phyloP scores from a whole-genome alignment of 495 filamentous ascomycete species.

The Trichoderma asperelloides region DNA sequence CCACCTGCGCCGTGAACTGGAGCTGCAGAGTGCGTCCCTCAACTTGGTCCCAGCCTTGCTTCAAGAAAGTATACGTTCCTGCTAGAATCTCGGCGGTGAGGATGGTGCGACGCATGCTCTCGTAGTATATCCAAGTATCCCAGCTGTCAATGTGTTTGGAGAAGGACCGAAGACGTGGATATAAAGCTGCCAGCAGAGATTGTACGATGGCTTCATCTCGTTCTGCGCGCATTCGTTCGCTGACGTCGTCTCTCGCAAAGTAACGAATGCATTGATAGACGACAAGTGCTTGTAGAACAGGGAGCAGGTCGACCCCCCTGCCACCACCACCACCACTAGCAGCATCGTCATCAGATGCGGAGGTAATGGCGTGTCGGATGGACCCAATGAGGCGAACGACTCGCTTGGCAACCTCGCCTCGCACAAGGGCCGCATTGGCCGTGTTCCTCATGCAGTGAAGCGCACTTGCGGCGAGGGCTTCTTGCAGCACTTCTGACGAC shows the following conservation, averaged over 20 bases:
- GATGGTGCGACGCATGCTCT: background rate
- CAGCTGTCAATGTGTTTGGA: background rate
- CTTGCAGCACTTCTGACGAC: background rate
- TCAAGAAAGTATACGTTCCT: background rate
- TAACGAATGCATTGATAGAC: background rate
- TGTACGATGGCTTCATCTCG: background rate
- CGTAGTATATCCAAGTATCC: background rate
- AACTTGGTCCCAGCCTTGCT: conserved; percentile 1
- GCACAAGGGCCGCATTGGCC: background rate
- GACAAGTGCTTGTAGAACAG: background rate
- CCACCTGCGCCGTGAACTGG: background rate
- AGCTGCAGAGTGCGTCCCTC: background rate
- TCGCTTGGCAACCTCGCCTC: conserved; percentile 4
- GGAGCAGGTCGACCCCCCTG: background rate
- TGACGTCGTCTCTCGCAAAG: background rate
- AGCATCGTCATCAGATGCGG: background rate
- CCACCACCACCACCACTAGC: background rate
- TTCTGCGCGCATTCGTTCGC: background rate
- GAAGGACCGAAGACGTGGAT: background rate
- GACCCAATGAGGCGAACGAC: background rate
- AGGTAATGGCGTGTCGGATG: background rate
- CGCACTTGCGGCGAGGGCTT: background rate
- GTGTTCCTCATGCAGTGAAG: conserved; percentile 3
- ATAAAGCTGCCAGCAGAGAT: background rate
- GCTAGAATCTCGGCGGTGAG: background rate